A percentile compares a stretch with the other conserved stretches of the same genome.
Conservation (phyloP, 805 yeast genomes). For the Candida boidinii region DNA sequence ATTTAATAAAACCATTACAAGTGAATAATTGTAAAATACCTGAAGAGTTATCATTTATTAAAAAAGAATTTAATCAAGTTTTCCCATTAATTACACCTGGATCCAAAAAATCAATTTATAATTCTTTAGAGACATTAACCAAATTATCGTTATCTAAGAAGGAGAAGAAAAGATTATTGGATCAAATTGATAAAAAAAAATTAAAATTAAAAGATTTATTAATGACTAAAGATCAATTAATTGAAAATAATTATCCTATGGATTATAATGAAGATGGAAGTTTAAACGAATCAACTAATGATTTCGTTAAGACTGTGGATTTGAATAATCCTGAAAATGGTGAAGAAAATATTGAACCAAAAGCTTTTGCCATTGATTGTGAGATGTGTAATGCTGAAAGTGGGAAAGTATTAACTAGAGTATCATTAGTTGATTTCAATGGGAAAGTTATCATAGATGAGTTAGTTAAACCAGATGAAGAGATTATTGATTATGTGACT, state of each 20-base stretch:
- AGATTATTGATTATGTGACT: constrained; percentile 75
- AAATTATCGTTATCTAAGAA: constrained; percentile 47
- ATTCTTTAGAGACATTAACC: constrained; percentile 47
- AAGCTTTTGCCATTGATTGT: constrained; percentile 80
- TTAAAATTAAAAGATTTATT: constrained; percentile 46
- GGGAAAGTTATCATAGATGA: constrained; percentile 58
- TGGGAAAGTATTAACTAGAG: constrained; percentile 67
- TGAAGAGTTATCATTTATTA: constrained; percentile 24
- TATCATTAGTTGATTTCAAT: constrained; percentile 62
- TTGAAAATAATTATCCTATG: constrained; percentile 28
- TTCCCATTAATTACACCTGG: constrained; percentile 63
- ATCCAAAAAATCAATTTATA: constrained; percentile 40
- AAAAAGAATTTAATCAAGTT: constrained; percentile 29
- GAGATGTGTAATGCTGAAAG: constrained; percentile 72
- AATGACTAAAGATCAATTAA: constrained; percentile 39
- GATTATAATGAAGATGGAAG: no score
- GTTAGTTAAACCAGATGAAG: constrained; percentile 68
- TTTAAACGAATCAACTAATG: no score
- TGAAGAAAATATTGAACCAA: constrained; percentile 53
- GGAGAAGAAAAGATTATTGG: constrained; percentile 37
- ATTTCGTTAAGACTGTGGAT: constrained; percentile 46
- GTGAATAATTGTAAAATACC: constrained; percentile 4
- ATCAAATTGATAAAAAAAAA: constrained; percentile 24
- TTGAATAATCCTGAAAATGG: no score
- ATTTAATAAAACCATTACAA: constrained; percentile 6